Evolutionary conservation across 2,329 filamentous ascomycete species (phyloP).

Genomic region (Trichocomaceae sp.): DNA sequence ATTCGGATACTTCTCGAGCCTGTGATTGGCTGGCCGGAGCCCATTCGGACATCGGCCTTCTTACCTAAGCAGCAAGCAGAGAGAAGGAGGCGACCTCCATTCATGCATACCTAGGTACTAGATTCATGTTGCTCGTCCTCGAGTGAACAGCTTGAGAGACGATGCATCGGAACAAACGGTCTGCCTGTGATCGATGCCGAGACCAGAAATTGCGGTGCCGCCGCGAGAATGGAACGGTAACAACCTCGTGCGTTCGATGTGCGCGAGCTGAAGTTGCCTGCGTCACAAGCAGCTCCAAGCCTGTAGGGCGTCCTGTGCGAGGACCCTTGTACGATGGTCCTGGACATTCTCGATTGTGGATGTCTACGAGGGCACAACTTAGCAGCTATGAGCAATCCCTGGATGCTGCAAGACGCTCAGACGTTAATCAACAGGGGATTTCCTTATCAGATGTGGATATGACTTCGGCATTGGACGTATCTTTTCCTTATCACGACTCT

Average conservation of each 20-base stretch:
- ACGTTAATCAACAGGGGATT: neutral
- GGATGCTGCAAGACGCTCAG: neutral
- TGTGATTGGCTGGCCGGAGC: constrained; percentile 1
- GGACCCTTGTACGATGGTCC: neutral
- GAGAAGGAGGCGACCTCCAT: too few species aligned
- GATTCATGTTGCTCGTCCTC: neutral
- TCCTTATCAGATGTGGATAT: too few species aligned
- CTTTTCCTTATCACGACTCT: neutral
- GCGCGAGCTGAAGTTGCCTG: neutral
- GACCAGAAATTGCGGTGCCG: constrained; percentile 5
- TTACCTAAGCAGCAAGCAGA: neutral
- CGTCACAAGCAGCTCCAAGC: constrained; percentile 1
- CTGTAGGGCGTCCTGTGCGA: constrained; percentile 2
- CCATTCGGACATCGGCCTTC: neutral
- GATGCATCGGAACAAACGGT: neutral
- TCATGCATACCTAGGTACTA: too few species aligned
- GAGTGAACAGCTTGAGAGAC: neutral
- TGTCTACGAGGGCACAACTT: neutral
- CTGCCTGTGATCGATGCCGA: constrained; percentile 4
- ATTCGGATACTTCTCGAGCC: neutral
- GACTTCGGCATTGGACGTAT: neutral
- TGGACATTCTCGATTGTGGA: neutral
- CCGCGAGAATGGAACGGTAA: neutral
- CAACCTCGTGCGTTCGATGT: neutral
- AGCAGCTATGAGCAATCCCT: neutral